phyloP scores from a whole-genome alignment of 2,329 filamentous ascomycete species.

The Penicillium sp. region DNA sequence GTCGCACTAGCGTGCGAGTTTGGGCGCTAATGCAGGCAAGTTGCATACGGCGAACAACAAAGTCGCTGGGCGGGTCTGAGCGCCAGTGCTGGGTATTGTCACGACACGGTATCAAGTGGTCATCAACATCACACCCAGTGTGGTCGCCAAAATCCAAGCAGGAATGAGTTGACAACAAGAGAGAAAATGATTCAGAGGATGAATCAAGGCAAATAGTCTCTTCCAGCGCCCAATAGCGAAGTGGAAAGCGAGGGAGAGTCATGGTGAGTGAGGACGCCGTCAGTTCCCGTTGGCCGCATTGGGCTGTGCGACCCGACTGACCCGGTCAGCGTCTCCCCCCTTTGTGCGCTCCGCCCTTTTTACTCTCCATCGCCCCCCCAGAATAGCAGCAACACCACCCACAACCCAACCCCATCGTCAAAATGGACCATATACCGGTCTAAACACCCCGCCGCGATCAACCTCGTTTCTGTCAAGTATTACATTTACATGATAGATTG shows the following conservation, averaged over 20 bases:
- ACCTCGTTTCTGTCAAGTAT: no score
- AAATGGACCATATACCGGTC: constrained; percentile 13
- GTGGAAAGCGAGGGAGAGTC: not conserved
- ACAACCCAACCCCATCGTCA: constrained; percentile 6
- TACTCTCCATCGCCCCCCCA: constrained; percentile 9
- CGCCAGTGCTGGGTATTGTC: not conserved
- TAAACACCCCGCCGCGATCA: constrained; percentile 8
- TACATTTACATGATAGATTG: no score
- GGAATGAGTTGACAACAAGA: not conserved
- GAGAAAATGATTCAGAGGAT: not conserved
- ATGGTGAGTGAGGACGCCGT: not conserved
- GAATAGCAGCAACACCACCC: constrained; percentile 5
- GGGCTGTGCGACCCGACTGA: no score
- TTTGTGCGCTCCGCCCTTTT: constrained; percentile 12
- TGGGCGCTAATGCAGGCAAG: not conserved
- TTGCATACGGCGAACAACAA: no score
- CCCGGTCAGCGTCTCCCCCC: constrained; percentile 1
- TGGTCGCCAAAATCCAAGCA: no score
- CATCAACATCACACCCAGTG: not conserved
- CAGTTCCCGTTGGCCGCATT: no score
- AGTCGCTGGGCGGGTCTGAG: not conserved
- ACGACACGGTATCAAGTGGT: not conserved
- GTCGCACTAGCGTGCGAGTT: not conserved
- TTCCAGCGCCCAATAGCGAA: not conserved
- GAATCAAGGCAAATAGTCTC: not conserved